Evolutionary conservation across 345 rosid genomes (phyloP), one percentile per base, ranked within the genome.

Genomic region (Dimocarpus longan): DNA sequence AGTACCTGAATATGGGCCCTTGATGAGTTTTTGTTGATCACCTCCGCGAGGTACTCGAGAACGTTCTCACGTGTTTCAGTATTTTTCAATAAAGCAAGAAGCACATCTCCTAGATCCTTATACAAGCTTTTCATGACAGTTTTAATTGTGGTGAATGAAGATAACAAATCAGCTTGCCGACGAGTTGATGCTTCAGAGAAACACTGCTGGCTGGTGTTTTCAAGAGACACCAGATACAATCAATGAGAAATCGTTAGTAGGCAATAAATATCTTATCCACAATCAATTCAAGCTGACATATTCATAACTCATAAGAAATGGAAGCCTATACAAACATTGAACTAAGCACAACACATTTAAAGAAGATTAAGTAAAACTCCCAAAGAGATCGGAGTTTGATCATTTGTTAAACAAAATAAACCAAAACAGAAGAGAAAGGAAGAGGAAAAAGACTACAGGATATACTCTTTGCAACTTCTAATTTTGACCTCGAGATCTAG

Each of bases 31-130:
- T 86, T 92, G 83, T 97, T 94, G 84, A 97, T 94, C 83, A 94
- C 98, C 88, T 94, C 98, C 22, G 97, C 95, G 79, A 94, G 98
- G 85, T 91, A 97, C 88, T 92, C 93, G 21, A 97, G 91, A 75
- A 93, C 99, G 84, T 86, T 80, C 79, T 92, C 97, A 44, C 98
- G 95, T 54, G 94, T 92, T 22, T 94, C 92, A 2, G 88, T 75
- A 76, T 83, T 92, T 82, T 83, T 94, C 75, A 96, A 93, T 50
- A 96, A 87, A 71, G 86, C 78, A 39, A 87, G 92, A 84, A 96
- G 83, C 80, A 94, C 91, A 76, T 97, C 90, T 67, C 88, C 82
- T 57, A 97, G 86, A 81, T 91, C 94, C 74, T 88, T 87, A 82
- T 91, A 88, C 81, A 94, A 86, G 75, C 82, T 88, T 79, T 90